These are phyloP conservation scores for Phialophora macrospora DNA, from an alignment of 2,329 filamentous ascomycete genomes.

Conservation along the genomic window DNA sequence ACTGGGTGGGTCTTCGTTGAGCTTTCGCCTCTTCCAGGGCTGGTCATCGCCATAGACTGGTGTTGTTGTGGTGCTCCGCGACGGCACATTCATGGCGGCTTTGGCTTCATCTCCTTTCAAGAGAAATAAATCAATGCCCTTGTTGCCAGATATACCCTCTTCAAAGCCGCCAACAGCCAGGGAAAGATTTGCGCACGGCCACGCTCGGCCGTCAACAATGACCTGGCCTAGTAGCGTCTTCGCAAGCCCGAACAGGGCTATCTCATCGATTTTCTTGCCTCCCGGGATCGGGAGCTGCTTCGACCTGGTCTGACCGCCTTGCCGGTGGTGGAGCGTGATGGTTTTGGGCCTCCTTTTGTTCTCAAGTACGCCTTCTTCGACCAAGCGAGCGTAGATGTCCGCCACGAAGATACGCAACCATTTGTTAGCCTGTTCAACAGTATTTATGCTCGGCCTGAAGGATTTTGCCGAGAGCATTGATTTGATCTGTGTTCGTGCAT, in stretches of 20 bases:
- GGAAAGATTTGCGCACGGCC: conserved; percentile 91
- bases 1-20: conserved; percentile 53
- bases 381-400: conserved; percentile 85
- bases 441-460: conserved; percentile 82
- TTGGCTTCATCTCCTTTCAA: conserved; percentile 67
- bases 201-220: conserved; percentile 75
- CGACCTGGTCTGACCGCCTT: conserved; percentile 74
- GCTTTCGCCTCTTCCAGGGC: conserved; percentile 51
- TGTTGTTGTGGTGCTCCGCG: conserved; percentile 34
- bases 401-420: conserved; percentile 92
- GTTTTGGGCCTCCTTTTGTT: conserved; percentile 84
- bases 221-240: conserved; percentile 78
- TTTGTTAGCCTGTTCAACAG: conserved; percentile 73
- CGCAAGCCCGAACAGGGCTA: conserved; percentile 73
- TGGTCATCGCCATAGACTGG: conserved; percentile 40
- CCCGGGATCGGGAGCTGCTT: conserved; percentile 76
- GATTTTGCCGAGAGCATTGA: conserved; percentile 97
- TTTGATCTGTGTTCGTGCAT: conserved; percentile 88
- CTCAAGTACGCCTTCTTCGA: conserved; percentile 88
- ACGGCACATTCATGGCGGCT: conserved; percentile 44
- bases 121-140: conserved; percentile 85
- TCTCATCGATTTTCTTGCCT: conserved; percentile 74
- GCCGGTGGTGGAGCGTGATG: conserved; percentile 81
- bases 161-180: conserved; percentile 91
- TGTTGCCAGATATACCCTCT: conserved; percentile 80